Base-by-base conservation (phyloP, 1,139 yeast genomes). In the Petasospora fabianii region DNA sequence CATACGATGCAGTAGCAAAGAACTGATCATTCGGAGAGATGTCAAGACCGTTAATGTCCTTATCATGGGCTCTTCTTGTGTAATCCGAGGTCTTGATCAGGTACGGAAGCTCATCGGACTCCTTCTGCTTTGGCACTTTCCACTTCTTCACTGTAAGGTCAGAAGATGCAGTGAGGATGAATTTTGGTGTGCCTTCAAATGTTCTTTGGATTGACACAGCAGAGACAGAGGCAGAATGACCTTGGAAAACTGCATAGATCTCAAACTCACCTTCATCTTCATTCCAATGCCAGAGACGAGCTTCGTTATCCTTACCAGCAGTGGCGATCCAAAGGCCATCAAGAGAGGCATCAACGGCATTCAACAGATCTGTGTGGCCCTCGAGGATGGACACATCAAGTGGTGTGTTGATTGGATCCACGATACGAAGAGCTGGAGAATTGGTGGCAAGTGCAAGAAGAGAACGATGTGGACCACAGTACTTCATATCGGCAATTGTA, bases 1-100 rank as follows among this genome's bases (percentile, higher is more conserved):
- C 99, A 60, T 85, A 95, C n/a, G 96, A 85, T 2, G 96, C 97
- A 5, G 97, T 84, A 1, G 96, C 97, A 56, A 92, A 80, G 46
- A 72, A 69, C 49, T 82, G 84, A 61, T 92, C 95, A 55, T 90
- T 88, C 11, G 97, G 96, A 6, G 97, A 74, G 3, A 92, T 71
- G 49, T 87, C 96, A 37, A 94, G 66, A 4, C 94, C 77, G 56
- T 92, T 94, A 44, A 92, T 90, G 61, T 92, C 97, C 60, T 92
- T 92, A 40, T 92, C 98, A 61, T 92, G 99, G 0, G 97, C 98
- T 56, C 92, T 78, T 67, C 97, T 77, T 0, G 98, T 92, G 61
- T 83, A 92, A 33, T 79, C 83, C 4, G 96, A 81, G 1, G 73
- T 66, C 41, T 56, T 69, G 15, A 70, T 57, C 30, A 60, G 45